Evolutionary conservation across 768 basidiomycete species (phyloP), one percentile per base, ranked within the genome.

Genomic region (Sistotremastrum niveocremeum): DNA sequence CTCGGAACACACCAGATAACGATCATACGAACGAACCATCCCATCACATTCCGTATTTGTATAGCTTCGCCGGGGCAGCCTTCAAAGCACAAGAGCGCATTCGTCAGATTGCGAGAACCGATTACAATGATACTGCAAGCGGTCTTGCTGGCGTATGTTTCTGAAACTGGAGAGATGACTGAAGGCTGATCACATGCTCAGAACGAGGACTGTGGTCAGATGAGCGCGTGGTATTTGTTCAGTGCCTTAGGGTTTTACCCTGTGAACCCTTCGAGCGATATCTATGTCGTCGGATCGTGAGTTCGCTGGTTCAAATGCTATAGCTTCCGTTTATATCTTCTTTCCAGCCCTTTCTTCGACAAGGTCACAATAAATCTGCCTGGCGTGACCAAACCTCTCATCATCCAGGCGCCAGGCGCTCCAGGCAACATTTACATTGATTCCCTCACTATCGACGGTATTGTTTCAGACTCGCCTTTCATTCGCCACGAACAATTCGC

Each of bases 151-250:
- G 85, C 10, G 84, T 84, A 55, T 20, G 72, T 61, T 9, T 29
- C 10, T 11, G 32, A 12, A 28, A 12, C 29, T 35, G 39, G 33
- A 34, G 29, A 32, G 20, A 12, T 44, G 20, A 44, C 6, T 2
- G 41, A 51, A 29, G 28, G 34, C 30, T 55, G 9, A 48, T 20
- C 34, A 32, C 33, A 12, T 8, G 11, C 1, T 29, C 49, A 86
- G 81, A 90, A 89, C 53, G 86, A 90, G 58, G 86, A 90, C 56
- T 88, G 85, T 51, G 85, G 86, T 1, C 86, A 90, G 58, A 89
- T 89, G 86, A 84, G 81, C 54, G 82, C 85, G 0, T 89, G 86
- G 86, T 88, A 80, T 53, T 70, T 88, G 9, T 88, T 86, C 63
- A 80, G 76, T 42, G 76, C 84, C 0, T 69, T 90, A 60, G 85